Base-by-base conservation (phyloP, 768 basidiomycete species). In the Hericium coralloides region DNA sequence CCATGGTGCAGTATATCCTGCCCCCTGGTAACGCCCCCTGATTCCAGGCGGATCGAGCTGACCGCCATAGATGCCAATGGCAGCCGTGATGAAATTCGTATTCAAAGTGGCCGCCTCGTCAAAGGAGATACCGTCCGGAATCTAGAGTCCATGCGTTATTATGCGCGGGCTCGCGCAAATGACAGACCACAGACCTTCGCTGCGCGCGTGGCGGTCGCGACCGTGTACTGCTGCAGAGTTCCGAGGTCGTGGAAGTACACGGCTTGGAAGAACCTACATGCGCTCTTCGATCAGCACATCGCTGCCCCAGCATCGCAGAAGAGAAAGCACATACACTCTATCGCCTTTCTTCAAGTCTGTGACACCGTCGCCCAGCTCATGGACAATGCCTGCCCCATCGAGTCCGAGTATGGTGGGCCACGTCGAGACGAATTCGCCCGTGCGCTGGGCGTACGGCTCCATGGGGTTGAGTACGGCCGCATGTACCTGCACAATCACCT, bases 61-160 rank as follows among this genome's bases (percentile, higher is more conserved):
- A 17, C 52, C n/a, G 17, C 20, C 54, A 57, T 61, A 68, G 4
- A 68, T 60, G 4, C 64, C 68, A 0, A 58, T 50, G 8, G 64
- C 62, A 4, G 66, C 67, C 6, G 67, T 67, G 15, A 58, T 58
- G 38, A 66, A 52, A 4, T 56, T 66, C 25, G 64, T 50, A 9
- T 66, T 66, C 12, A 68, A 52, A 8, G 66, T 60, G 9, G 62
- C 23, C 0, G 66, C 68, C 23, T 64, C 6, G n/a, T 65, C 66
- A 56, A 63, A 63, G 2, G 63, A 55, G 14, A 66, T 8, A 23
- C 52, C 55, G 18, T 52, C 41, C 1, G 66, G 67, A 25, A 69
- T 59, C 53, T 60, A 14, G 9, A 52, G 23, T 12, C 17, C 18
- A 3, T n/a, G 8, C 15, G n/a, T 26, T n/a, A 52, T 4, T 18